A percentile compares a stretch with the other conserved stretches of the same genome.
Conservation (phyloP, 768 basidiomycete species). For the Tricholoma sp. region DNA sequence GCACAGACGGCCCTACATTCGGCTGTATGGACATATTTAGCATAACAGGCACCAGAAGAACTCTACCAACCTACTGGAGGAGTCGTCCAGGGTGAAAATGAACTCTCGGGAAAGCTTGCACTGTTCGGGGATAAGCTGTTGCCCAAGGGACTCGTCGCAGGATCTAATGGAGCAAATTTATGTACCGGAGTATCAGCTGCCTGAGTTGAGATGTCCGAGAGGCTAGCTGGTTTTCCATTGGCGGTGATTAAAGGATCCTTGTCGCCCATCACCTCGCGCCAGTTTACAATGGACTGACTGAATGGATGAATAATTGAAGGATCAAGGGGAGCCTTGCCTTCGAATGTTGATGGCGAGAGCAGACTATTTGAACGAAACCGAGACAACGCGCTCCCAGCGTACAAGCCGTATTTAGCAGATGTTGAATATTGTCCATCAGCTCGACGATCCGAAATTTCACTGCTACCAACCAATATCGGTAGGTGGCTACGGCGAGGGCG, state of each 20-base stretch:
- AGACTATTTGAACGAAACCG: background rate
- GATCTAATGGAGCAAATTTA: background rate
- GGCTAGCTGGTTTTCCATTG: background rate
- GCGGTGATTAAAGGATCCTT: background rate
- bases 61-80: background rate
- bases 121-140: background rate
- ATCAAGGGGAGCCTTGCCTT: background rate
- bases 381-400: background rate
- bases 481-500: background rate
- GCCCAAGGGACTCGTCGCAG: background rate
- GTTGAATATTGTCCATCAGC: slow-evolving; percentile 5
- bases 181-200: slow-evolving; percentile 5
- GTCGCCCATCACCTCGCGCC: slow-evolving; percentile 6
- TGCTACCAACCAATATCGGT: background rate
- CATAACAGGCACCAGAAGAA: background rate
- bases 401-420: slow-evolving; percentile 4
- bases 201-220: slow-evolving; percentile 8
- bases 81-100: slow-evolving; percentile 7
- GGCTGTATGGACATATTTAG: background rate
- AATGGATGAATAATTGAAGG: background rate
- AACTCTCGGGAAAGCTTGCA: background rate
- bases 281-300: background rate
- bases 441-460: slow-evolving; percentile 1
- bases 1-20: background rate
- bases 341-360: background rate